Base-by-base conservation (phyloP, 2,329 filamentous ascomycete genomes). In the Coleophoma crateriformis region DNA sequence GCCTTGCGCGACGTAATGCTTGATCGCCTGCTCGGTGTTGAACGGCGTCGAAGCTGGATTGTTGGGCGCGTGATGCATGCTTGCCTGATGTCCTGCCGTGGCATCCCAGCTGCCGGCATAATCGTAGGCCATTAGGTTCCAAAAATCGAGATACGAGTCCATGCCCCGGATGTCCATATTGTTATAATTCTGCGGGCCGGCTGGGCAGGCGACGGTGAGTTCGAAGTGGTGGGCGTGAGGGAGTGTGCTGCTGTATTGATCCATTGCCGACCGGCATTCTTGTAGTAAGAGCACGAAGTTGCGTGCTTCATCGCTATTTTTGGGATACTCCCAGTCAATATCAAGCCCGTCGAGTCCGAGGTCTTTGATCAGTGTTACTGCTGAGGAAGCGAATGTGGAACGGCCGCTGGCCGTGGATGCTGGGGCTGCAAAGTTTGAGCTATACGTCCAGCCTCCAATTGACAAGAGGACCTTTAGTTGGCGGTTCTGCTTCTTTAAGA, bases 401-500 rank as follows among this genome's bases (percentile, higher is more conserved):
- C 90, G 80, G 8, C 90, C 89, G 20, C 78, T 68, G 0, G 81
- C 74, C 0, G 87, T 90, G 39, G 86, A 87, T 1, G 86, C 85
- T 0, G 90, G 87, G 27, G 70, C 71, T n/a, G 80, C 77, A 68
- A 96, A 95, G 71, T 95, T 94, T 66, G 79, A 73, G 54, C 85
- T 88, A 67, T 95, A 96, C 0, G 90, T 95, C 90, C 90, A 96
- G 46, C 92, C 92, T 53, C 91, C 91, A 54, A 96, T 88, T 48
- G 86, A 90, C 4, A 96, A 78, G 12, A 96, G 76, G 3, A 94
- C 74, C 67, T 96, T 96, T 53, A 96, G 75, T 58, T 91, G 84
- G 44, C 90, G 85, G 67, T 96, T 88, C 54, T 78, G 75, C 56
- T 82, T 81, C 73, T 96, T 96, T 42, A 91, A 78, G 1, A 96